Base-by-base conservation (phyloP, 2,329 filamentous ascomycete genomes). In the Phialophora expanda region DNA sequence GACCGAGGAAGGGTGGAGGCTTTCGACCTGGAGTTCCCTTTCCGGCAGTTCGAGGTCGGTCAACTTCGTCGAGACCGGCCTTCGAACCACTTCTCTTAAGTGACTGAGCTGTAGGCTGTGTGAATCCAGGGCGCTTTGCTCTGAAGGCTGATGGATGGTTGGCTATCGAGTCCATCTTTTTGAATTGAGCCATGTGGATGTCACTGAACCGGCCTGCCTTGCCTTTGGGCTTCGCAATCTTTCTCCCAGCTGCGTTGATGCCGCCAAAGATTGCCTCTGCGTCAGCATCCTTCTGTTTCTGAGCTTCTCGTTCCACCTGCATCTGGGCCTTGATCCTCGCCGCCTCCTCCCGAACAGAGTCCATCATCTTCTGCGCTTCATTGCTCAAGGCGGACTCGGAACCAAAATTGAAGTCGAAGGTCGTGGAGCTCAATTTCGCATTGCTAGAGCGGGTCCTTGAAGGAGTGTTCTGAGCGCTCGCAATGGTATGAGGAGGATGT, bases 131-230 rank as follows among this genome's bases (percentile, higher is more conserved):
- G 8, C 24, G 48, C 75, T 80, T 59, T 78, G 78, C 75, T 81
- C 87, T 71, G 80, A 84, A 95, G 17, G 89, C 86, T 11, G 93
- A 96, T 8, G 92, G 84, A 76, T 97, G 93, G 68, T 89, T 89
- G 51, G 88, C 91, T 74, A 98, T 97, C 1, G 93, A 97, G 76
- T 97, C 93, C 94, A 98, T 97, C 83, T 96, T 98, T 79, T 92
- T 92, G 81, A 98, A 97, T 74, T 94, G 87, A 57, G 89, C 88
- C 86, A 91, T 90, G 76, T 98, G 94, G 44, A 87, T 88, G 69
- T 92, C 89, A 75, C 92, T 97, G 79, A 89, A 98, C 54, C 94
- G 89, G 56, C 88, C 82, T 58, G 87, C 85, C 76, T 89, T 93
- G 71, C 91, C 89, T 79, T 89, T 96, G 12, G 93, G 87, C 71